These are phyloP conservation scores for Solanum chaucha DNA, from an alignment of 257 asterid species.

Conservation along the genomic window DNA sequence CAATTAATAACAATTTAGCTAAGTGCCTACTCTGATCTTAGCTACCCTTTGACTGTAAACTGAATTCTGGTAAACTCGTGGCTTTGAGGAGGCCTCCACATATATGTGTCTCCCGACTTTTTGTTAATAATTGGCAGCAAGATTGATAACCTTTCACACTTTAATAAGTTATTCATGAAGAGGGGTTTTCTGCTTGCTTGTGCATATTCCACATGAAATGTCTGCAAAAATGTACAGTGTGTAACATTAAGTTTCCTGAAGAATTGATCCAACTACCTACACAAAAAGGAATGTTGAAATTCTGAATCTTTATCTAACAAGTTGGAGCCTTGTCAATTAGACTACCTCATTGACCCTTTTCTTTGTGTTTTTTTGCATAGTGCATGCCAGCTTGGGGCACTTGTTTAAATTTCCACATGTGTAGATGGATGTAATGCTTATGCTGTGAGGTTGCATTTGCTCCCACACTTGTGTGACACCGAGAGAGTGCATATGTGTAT, in stretches of 20 bases:
- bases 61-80: background rate
- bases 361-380: background rate
- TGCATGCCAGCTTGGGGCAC: background rate
- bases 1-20: background rate
- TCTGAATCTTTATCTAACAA: background rate
- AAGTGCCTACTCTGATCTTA: background rate
- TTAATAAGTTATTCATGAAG: background rate
- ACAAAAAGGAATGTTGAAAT: background rate
- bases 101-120: background rate
- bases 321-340: background rate
- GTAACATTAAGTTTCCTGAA: background rate
- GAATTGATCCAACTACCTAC: background rate
- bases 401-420: background rate
- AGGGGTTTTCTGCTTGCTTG: background rate
- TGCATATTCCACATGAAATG: background rate
- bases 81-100: background rate
- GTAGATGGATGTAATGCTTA: background rate
- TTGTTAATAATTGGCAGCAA: background rate
- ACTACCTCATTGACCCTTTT: background rate
- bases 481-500: background rate
- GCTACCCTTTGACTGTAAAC: background rate
- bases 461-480: background rate
- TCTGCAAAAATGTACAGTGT: background rate
- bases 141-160: background rate
- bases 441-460: background rate